Evolutionary conservation across 2,329 filamentous ascomycete species (phyloP).

Genomic region (Aureobasidium sp.): DNA sequence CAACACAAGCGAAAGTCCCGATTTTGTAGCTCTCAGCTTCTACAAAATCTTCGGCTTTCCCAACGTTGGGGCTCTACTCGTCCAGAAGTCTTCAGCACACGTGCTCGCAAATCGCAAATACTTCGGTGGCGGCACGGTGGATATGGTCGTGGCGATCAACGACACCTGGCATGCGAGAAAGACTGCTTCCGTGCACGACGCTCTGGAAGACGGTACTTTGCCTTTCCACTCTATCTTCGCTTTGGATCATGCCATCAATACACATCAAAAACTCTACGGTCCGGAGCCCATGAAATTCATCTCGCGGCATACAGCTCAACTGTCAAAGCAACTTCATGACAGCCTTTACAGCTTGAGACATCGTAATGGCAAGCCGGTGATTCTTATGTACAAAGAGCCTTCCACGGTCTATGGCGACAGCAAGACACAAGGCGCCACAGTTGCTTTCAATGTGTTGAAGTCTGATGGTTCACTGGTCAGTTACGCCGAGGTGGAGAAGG

Average conservation of each 20-base stretch:
- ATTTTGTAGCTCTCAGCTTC: conserved; percentile 82
- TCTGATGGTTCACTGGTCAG: conserved; percentile 66
- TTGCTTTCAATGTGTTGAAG: conserved; percentile 77
- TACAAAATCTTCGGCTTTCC: conserved; percentile 99
- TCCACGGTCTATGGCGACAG: conserved; percentile 37
- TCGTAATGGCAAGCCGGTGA: conserved; percentile 59
- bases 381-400: conserved; percentile 54
- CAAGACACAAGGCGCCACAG: conserved; percentile 59
- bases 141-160: conserved; percentile 72
- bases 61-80: conserved; percentile 76
- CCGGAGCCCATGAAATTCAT: conserved; percentile 56
- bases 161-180: conserved; percentile 81
- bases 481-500: conserved; percentile 78
- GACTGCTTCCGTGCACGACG: conserved; percentile 63
- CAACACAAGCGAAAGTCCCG: conserved; percentile 56
- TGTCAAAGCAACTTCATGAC: conserved; percentile 54
- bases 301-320: conserved; percentile 61
- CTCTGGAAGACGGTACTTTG: conserved; percentile 83
- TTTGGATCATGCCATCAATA: conserved; percentile 63
- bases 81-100: conserved; percentile 62
- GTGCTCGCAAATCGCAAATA: conserved; percentile 62
- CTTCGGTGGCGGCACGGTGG: conserved; percentile 92
- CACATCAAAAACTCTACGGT: conserved; percentile 63
- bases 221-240: conserved; percentile 88
- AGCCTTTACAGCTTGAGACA: conserved; percentile 58